Evolutionary conservation across 2,329 filamentous ascomycete genomes (phyloP), one percentile per base, ranked within the genome.

Genomic region (Septoria petroselini): DNA sequence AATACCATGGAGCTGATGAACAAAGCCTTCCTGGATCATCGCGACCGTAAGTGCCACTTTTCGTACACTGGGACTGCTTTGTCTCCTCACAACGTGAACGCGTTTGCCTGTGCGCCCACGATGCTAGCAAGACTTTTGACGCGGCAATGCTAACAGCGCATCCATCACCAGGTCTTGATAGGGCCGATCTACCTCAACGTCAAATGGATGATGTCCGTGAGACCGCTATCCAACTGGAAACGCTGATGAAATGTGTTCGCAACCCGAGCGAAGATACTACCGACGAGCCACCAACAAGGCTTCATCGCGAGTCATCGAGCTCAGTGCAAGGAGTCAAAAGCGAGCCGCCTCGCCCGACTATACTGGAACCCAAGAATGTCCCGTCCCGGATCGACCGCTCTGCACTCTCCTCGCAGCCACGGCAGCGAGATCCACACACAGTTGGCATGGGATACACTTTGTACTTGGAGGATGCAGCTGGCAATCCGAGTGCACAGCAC

Each of bases 1-100:
- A 75, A 77, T 11, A 81, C 79, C 17, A 85, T 91, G 53, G 79
- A 86, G 48, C 80, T 85, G 59, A 88, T 94, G 83, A 84, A 81
- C 69, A 81, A 77, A 43, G 79, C 82, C 0, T 90, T 94, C 59
- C 72, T 82, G 58, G 75, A 73, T 15, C 60, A 57, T 40, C 48
- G 53, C 8, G 52, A 61, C 41, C 54, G 56, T 12, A 27, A 27
- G 23, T 27, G 23, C 5, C 23, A 27, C 5, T 27, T 27, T 27
- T n/a, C n/a, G n/a, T n/a, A n/a, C n/a, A n/a, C n/a, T n/a, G n/a
- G n/a, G n/a, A n/a, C n/a, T n/a, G n/a, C n/a, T n/a, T n/a, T n/a
- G n/a, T n/a, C n/a, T n/a, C n/a, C n/a, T n/a, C n/a, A n/a, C n/a
- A n/a, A n/a, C n/a, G n/a, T n/a, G n/a, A n/a, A n/a, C 23, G 23